These are phyloP conservation scores for Solanum boliviense DNA, from an alignment of 257 asterid species.

Conservation along the genomic window DNA sequence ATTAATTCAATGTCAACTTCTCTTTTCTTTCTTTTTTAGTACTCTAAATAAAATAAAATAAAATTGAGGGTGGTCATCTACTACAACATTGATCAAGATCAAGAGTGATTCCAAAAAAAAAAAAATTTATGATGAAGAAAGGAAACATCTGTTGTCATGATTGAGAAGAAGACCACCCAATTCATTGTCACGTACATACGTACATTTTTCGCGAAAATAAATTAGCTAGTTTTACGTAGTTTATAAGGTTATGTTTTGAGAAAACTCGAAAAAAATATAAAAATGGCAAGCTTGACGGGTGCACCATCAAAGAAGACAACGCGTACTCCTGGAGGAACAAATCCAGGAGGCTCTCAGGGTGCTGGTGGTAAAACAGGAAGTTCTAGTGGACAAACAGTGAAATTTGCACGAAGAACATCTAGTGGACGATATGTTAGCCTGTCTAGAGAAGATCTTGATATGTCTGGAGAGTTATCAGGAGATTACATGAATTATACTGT, in stretches of 20 bases:
- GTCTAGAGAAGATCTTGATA: slow-evolving; percentile 65
- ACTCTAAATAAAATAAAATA: background rate
- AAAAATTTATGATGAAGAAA: background rate
- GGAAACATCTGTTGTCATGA: background rate
- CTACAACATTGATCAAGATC: background rate
- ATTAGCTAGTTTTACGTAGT: background rate
- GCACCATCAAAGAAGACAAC: slow-evolving; percentile 51
- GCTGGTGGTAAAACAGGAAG: background rate
- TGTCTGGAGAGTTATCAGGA: slow-evolving; percentile 50
- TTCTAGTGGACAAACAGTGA: slow-evolving; percentile 50
- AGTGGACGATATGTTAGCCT: slow-evolving; percentile 73
- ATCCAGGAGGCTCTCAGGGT: slow-evolving; percentile 17
- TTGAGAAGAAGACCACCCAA: background rate
- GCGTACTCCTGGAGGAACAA: slow-evolving; percentile 13
- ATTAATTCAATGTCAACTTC: background rate
- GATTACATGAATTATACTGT: slow-evolving; percentile 77
- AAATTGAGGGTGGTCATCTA: background rate
- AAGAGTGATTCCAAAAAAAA: background rate
- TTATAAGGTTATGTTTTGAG: background rate
- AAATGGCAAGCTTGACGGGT: slow-evolving; percentile 36
- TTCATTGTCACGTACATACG: background rate
- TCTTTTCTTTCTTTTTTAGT: background rate
- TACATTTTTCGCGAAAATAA: background rate
- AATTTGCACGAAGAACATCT: slow-evolving; percentile 72
- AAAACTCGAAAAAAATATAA: background rate